Base-by-base conservation (phyloP, 106 monocot genomes). In the Platanthera zijinensis region DNA sequence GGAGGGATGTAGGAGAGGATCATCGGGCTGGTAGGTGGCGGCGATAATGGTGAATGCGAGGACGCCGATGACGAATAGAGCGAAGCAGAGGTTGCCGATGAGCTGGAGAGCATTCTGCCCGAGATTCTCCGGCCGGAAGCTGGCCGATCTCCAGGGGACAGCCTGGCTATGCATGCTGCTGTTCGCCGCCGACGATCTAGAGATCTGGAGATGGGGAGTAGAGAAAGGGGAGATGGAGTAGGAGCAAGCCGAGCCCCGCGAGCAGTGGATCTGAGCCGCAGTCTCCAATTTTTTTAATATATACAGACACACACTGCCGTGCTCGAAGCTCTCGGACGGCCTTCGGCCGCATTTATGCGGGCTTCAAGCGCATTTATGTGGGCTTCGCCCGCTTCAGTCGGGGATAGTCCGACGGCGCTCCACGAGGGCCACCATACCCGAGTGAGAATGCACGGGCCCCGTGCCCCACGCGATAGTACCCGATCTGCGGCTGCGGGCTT, bases 1-100 rank as follows among this genome's bases (percentile, higher is more conserved):
- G 0, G 39, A 39, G 66, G 84, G 85, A 70, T 59, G 88, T 78
- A 92, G 83, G 63, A 88, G 86, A 17, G 88, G 88, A 49, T 88
- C 92, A 22, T 86, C 88, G 45, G 88, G 86, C 25, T 78, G 77
- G 84, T 91, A 91, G n/a, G 91, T 91, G 69, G 91, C 88, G 54
- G 88, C 91, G 76, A 91, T 73, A 77, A 91, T 76, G 78, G 91
- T 91, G 86, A 91, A 86, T 69, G 80, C 57, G 53, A 91, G 84
- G 46, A 91, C 91, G 51, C 80, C 79, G 54, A 86, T 51, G 48
- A 88, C 91, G 86, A 91, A 91, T 64, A 85, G 59, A 28, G 86
- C 91, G 76, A 91, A 91, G 86, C 79, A 86, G 76, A 91, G 84
- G 82, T 91, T 91, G 25, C 82, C 86, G 76, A 88, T 74, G 57